Evolutionary conservation across 192 early-diverging fungal species (phyloP).

Genomic region (Podila clonocystis): DNA sequence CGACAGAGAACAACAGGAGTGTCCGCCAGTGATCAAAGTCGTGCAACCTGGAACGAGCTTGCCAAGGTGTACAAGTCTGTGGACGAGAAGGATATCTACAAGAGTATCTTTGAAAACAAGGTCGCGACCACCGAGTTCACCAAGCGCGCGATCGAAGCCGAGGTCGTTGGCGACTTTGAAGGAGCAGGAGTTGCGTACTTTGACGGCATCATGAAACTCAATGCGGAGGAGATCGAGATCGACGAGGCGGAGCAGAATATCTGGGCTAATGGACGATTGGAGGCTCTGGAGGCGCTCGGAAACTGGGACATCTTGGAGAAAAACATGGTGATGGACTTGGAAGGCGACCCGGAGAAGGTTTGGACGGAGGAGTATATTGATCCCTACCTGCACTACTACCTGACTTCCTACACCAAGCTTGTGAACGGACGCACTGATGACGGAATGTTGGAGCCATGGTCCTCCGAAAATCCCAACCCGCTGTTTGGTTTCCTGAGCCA

Average conservation of each 20-base stretch:
- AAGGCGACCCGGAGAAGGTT: slow-evolving; percentile 53
- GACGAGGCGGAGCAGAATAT: slow-evolving; percentile 54
- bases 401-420: slow-evolving; percentile 64
- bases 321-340: slow-evolving; percentile 63
- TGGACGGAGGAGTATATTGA: slow-evolving; percentile 67
- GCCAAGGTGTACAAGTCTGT: slow-evolving; percentile 72
- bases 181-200: slow-evolving; percentile 56
- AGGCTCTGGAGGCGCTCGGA: slow-evolving; percentile 70
- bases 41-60: slow-evolving; percentile 66
- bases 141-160: slow-evolving; percentile 70
- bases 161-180: slow-evolving; percentile 67
- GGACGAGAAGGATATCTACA: slow-evolving; percentile 70
- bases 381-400: slow-evolving; percentile 64
- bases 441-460: slow-evolving; percentile 59
- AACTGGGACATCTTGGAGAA: slow-evolving; percentile 69
- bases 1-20: slow-evolving; percentile 26
- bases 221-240: slow-evolving; percentile 46
- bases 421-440: slow-evolving; percentile 48
- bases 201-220: slow-evolving; percentile 41
- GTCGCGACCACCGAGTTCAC: slow-evolving; percentile 59
- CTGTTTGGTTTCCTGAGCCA: slow-evolving; percentile 60
- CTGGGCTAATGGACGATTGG: slow-evolving; percentile 65
- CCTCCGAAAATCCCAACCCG: slow-evolving; percentile 59
- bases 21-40: slow-evolving; percentile 22
- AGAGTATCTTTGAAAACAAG: slow-evolving; percentile 68